Evolutionary conservation across 257 asterid genomes (phyloP), one percentile per base, ranked within the genome.

Genomic region (Solanum rostratum): DNA sequence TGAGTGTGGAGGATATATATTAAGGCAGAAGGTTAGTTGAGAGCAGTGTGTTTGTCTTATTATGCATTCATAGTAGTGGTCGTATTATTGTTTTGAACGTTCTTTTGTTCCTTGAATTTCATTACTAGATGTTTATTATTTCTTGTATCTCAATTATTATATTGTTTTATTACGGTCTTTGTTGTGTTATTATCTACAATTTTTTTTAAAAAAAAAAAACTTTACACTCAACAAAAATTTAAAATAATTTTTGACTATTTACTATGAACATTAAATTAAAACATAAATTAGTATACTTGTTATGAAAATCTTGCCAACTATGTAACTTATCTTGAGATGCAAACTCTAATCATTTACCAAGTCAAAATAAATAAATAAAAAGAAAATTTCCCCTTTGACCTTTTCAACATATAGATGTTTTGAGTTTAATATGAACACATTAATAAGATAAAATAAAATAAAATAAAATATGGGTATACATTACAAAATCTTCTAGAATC

Each of bases 21-120:
- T 55, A 55, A 7, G 27, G 19, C 19, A 19, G 13, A 55, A 55
- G 5, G 24, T 55, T 19, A 55, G 12, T 1, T 18, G 24, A 0
- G 6, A 54, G 5, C 1, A 54, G 5, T 54, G 60, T 19, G 24
- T n/a, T 19, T 55, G 62, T 55, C 5, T 19, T 55, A 4, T 55
- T 55, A 10, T 8, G 18, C 13, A 1, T 2, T 54, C 12, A 19
- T 54, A 7, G 18, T 18, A 55, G 27, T 19, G 19, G 62, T 55
- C 1, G 2, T 55, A 57, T 13, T 20, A 57, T n/a, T 57, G 3
- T 12, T 57, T 7, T 0, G 4, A 5, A 20, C 0, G 0, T n/a
- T 57, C 39, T 20, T 12, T 57, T 57, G 7, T 57, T 14, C 14
- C 9, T 57, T 3, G 6, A 57, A 20, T 57, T n/a, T 0, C 20